These are phyloP conservation scores for Stenocarpella maydis DNA, from an alignment of 2,329 filamentous ascomycete genomes.

Conservation along the genomic window DNA sequence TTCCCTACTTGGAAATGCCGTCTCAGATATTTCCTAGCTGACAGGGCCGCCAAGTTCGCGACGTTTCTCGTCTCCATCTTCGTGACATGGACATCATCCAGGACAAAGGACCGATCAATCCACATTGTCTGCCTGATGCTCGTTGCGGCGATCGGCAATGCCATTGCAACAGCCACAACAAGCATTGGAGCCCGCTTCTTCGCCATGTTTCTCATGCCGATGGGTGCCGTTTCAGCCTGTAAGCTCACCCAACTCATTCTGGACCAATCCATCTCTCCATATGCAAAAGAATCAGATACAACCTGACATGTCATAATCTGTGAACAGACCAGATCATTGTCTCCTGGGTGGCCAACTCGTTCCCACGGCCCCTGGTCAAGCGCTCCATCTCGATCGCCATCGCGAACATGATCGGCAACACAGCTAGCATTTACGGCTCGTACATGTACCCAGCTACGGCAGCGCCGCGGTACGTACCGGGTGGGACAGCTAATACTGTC, in stretches of 20 bases:
- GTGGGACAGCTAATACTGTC: slow-evolving; percentile 67
- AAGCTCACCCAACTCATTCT: slow-evolving; percentile 31
- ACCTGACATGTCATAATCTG: background rate
- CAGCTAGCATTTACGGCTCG: slow-evolving; percentile 55
- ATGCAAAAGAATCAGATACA: background rate
- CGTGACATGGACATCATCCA: slow-evolving; percentile 63
- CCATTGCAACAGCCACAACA: slow-evolving; percentile 61
- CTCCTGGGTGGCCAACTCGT: slow-evolving; percentile 72
- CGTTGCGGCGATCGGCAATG: slow-evolving; percentile 61
- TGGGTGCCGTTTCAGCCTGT: slow-evolving; percentile 60
- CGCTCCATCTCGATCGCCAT: slow-evolving; percentile 72
- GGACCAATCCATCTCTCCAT: background rate
- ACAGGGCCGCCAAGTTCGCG: slow-evolving; percentile 46
- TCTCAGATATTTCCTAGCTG: background rate
- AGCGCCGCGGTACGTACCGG: slow-evolving; percentile 56
- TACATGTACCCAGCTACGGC: slow-evolving; percentile 56
- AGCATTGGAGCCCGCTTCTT: slow-evolving; percentile 64
- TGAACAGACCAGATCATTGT: slow-evolving; percentile 64
- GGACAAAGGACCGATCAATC: slow-evolving; percentile 61
- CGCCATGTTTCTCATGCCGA: slow-evolving; percentile 69
- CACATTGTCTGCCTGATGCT: slow-evolving; percentile 64
- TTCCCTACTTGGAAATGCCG: no score
- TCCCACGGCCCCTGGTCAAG: slow-evolving; percentile 74
- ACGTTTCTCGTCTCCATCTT: slow-evolving; percentile 62
- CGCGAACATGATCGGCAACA: slow-evolving; percentile 73